Percentiles rank a stretch among this genome's conserved stretches.
phyloP scores from a whole-genome alignment of 2,329 filamentous ascomycete species.

The Penicillium janthinellum region DNA sequence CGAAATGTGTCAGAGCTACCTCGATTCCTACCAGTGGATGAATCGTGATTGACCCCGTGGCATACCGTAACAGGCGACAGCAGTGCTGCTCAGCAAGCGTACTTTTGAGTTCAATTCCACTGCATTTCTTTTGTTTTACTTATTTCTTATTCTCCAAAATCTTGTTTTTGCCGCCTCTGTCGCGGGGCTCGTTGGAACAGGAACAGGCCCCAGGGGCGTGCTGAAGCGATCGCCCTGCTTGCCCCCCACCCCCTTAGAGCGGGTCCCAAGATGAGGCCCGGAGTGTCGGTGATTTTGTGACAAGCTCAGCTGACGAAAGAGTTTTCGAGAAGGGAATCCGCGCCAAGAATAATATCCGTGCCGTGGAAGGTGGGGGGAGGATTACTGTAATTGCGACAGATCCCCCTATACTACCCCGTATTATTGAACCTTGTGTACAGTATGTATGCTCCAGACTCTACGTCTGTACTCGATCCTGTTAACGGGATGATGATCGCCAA shows the following conservation, averaged over 20 bases:
- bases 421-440: not conserved
- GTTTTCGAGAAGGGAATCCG: slow-evolving; percentile 22
- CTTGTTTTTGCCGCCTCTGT: not conserved
- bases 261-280: slow-evolving; percentile 19
- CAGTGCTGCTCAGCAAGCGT: not conserved
- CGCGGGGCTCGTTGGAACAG: slow-evolving; percentile 2
- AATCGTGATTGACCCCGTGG: not conserved
- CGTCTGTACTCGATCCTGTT: not conserved
- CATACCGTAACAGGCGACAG: not conserved
- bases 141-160: not conserved
- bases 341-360: slow-evolving; percentile 11
- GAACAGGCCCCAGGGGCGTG: slow-evolving; percentile 1
- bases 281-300: slow-evolving; percentile 31
- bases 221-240: slow-evolving; percentile 18
- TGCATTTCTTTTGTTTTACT: not conserved
- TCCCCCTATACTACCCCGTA: not conserved
- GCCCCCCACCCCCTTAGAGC: slow-evolving; percentile 3
- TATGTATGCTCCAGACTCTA: not conserved
- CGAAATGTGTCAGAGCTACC: not conserved
- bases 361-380: not conserved
- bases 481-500: slow-evolving; percentile 21
- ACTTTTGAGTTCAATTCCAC: not conserved
- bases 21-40: not conserved
- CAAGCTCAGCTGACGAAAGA: slow-evolving; percentile 28
- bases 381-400: slow-evolving; percentile 1